These are phyloP conservation scores for Colletotrichum melonis DNA, from an alignment of 2,329 filamentous ascomycete species.

Conservation along the genomic window DNA sequence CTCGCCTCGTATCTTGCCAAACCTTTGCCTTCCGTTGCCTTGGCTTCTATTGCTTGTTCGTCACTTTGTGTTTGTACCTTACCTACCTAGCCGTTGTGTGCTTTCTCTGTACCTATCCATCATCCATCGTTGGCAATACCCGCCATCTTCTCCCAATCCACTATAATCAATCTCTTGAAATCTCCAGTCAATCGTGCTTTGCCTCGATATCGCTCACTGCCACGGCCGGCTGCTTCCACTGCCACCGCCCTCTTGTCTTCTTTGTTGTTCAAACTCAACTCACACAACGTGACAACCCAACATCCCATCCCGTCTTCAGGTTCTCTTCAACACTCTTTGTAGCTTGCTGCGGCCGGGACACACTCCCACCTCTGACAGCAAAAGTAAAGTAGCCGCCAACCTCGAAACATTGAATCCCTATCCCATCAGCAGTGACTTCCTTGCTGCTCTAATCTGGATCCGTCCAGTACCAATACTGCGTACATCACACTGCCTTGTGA, in stretches of 20 bases:
- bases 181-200: conserved; percentile 10
- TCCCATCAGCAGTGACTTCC: background rate
- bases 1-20: background rate
- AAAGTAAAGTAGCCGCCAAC: too few relatives aligned
- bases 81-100: background rate
- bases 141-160: background rate
- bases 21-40: background rate
- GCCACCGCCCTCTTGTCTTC: background rate
- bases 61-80: background rate
- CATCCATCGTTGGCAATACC: background rate
- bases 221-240: background rate
- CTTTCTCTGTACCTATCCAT: background rate
- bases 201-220: background rate
- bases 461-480: background rate
- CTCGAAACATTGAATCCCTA: too few relatives aligned
- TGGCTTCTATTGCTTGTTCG: too few relatives aligned
- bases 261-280: conserved; percentile 2
- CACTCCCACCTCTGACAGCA: background rate
- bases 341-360: background rate
- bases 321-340: background rate
- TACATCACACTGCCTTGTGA: background rate
- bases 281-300: too few relatives aligned
- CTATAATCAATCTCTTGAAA: conserved; percentile 17
- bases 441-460: background rate
- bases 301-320: background rate